Evolutionary conservation across 148 eudicot genomes (phyloP).

Genomic region (Polygonum maritimum): DNA sequence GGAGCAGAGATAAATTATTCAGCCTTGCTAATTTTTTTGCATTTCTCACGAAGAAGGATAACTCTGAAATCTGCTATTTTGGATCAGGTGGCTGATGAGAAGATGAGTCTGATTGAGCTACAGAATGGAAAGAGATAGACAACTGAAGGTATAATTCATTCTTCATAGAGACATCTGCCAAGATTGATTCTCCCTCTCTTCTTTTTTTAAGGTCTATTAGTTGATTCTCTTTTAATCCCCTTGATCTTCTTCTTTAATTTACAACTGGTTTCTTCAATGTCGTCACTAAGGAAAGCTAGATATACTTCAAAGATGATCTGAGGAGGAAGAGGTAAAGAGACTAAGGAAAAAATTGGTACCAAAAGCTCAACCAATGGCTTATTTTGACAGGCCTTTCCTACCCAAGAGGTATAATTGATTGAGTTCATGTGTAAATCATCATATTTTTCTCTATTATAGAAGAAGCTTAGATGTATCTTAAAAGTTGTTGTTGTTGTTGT

Average conservation of each 20-base stretch:
- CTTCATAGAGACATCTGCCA: not conserved
- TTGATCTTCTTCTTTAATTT: not conserved
- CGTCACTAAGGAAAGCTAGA: too few relatives aligned
- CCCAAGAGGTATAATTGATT: constrained; percentile 52
- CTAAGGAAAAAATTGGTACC: constrained; percentile 84
- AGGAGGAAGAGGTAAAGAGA: constrained; percentile 79
- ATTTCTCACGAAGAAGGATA: too few relatives aligned
- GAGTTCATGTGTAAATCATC: not conserved
- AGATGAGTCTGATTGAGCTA: constrained; percentile 59
- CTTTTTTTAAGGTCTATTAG: too few relatives aligned
- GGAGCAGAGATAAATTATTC: too few relatives aligned
- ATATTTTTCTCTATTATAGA: not conserved
- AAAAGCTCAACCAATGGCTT: constrained; percentile 98
- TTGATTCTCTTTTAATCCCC: not conserved
- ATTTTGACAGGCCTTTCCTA: constrained; percentile 83
- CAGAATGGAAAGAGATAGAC: constrained; percentile 62
- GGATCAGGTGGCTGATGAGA: constrained; percentile 52
- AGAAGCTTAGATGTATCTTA: not conserved
- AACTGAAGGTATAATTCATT: constrained; percentile 52
- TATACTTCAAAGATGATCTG: constrained; percentile 12
- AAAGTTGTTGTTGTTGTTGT: too few relatives aligned
- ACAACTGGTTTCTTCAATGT: constrained; percentile 26
- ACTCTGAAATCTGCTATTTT: not conserved
- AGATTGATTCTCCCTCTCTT: not conserved
- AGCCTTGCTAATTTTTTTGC: too few relatives aligned